Base-by-base conservation (phyloP, 2,329 filamentous ascomycete species). In the Cladosporium colombiae region DNA sequence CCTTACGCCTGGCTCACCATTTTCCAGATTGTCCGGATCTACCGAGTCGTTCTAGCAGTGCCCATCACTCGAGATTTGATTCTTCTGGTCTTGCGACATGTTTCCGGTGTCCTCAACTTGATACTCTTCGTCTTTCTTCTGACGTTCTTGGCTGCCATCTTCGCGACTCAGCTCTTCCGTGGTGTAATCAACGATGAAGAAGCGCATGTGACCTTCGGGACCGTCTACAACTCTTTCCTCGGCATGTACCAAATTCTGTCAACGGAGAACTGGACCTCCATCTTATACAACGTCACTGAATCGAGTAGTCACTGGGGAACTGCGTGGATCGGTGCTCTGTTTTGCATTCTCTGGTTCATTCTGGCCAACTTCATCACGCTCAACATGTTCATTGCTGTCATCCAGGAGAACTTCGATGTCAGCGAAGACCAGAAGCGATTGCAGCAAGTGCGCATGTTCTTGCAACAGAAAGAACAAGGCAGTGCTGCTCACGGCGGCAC, bases 381-480 rank as follows among this genome's bases (percentile, higher is more conserved):
- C 81, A 99, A 98, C 76, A 99, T 99, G 95, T 99, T 99, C 83
- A 98, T 99, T 91, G 95, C 95, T 83, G 95, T 99, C 80, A 99
- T 99, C 70, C 95, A 99, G 78, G 95, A 99, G 76, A 99, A 97
- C 74, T 99, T 99, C 76, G 95, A 99, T 79, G 93, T 99, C 29
- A 96, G 93, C 3, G 95, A 99, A 77, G 96, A 99, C 75, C 93
- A 98, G 77, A 99, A 99, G 80, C 92, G 96, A 23, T 81, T 98
- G 68, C 92, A 98, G 76, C 96, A 99, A 79, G 93, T 99, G 67
- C 94, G 93, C 74, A 92, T 94, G 1, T 99, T 98, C 73, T 82
- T 99, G 53, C 92, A 96, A 74, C 89, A 93, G 71, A 96, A 94
- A 76, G 93, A 98, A 73, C 82, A 97, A 35, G 91, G 89, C 27